Conservation (phyloP, 352 stramenopile species). For the Stramenopiles sp. region DNA sequence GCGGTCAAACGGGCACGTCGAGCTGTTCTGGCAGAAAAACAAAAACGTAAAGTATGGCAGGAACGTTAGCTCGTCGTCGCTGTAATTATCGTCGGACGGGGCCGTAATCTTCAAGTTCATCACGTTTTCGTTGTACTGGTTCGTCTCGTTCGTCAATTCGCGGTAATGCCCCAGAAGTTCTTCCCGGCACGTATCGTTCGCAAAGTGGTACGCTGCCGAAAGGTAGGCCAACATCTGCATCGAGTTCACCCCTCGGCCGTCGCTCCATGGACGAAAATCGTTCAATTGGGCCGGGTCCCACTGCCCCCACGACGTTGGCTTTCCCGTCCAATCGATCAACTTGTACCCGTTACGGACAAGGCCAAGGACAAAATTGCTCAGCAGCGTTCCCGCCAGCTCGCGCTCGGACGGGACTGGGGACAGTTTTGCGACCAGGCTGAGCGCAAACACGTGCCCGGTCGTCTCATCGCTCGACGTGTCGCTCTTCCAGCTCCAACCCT, state of each 20-base stretch:
- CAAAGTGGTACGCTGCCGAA: neutral
- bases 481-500: slow-evolving; percentile 13
- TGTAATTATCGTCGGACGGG: slow-evolving; percentile 16
- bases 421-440: neutral
- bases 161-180: neutral
- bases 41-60: slow-evolving; percentile 12
- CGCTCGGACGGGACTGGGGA: neutral
- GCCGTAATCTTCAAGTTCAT: slow-evolving; percentile 16
- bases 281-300: slow-evolving; percentile 12
- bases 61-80: slow-evolving; percentile 16
- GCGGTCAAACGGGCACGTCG: neutral
- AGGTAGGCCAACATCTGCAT: slow-evolving; percentile 9
- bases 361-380: slow-evolving; percentile 8
- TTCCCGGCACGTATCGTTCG: neutral
- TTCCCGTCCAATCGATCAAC: slow-evolving; percentile 5
- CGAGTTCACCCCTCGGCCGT: slow-evolving; percentile 13
- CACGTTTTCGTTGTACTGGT: slow-evolving; percentile 12
- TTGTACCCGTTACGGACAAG: slow-evolving; percentile 12
- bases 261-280: neutral
- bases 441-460: slow-evolving; percentile 13
- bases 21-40: neutral
- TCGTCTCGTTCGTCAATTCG: slow-evolving; percentile 10
- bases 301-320: slow-evolving; percentile 10
- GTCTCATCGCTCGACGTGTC: slow-evolving; percentile 15
- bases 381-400: neutral